phyloP scores from a whole-genome alignment of 805 yeast species.

The Kodamaea jinghongensis region DNA sequence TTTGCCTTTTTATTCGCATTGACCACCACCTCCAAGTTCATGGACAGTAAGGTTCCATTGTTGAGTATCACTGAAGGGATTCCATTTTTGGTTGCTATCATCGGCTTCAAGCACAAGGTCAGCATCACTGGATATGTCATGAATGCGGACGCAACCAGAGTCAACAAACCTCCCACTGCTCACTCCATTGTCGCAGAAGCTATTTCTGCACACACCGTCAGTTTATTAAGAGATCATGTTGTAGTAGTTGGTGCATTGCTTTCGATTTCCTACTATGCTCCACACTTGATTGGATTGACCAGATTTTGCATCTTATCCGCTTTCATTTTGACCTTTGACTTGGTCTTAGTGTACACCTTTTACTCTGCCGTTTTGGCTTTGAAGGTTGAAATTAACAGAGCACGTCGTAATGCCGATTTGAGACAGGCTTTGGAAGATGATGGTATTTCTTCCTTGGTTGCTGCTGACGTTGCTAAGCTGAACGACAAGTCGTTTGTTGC shows the following conservation, averaged over 20 bases:
- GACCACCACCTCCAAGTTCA: slow-evolving; percentile 54
- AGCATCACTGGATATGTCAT: slow-evolving; percentile 62
- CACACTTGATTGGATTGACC: slow-evolving; percentile 66
- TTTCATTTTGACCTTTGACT: slow-evolving; percentile 67
- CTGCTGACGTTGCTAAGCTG: slow-evolving; percentile 57
- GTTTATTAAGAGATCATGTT: slow-evolving; percentile 71
- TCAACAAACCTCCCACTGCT: slow-evolving; percentile 17
- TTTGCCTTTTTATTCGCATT: slow-evolving; percentile 81
- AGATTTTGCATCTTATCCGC: slow-evolving; percentile 79
- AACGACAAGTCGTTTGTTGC: slow-evolving; percentile 25
- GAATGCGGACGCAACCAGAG: slow-evolving; percentile 15
- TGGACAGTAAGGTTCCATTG: slow-evolving; percentile 64
- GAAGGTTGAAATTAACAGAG: slow-evolving; percentile 83
- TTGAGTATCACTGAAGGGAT: slow-evolving; percentile 82
- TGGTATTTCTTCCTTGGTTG: slow-evolving; percentile 74
- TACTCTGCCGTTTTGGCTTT: slow-evolving; percentile 79
- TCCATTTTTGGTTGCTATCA: slow-evolving; percentile 87
- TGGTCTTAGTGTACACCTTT: slow-evolving; percentile 72
- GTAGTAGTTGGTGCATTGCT: slow-evolving; percentile 69
- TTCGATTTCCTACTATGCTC: slow-evolving; percentile 63
- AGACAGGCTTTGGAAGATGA: slow-evolving; percentile 87
- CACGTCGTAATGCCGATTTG: slow-evolving; percentile 75
- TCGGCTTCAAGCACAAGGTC: slow-evolving; percentile 88
- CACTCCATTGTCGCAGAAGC: slow-evolving; percentile 41
- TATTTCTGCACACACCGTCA: slow-evolving; percentile 40